Evolutionary conservation across 257 asterid genomes (phyloP), one percentile per base, ranked within the genome.

Genomic region (Asclepias syriaca): DNA sequence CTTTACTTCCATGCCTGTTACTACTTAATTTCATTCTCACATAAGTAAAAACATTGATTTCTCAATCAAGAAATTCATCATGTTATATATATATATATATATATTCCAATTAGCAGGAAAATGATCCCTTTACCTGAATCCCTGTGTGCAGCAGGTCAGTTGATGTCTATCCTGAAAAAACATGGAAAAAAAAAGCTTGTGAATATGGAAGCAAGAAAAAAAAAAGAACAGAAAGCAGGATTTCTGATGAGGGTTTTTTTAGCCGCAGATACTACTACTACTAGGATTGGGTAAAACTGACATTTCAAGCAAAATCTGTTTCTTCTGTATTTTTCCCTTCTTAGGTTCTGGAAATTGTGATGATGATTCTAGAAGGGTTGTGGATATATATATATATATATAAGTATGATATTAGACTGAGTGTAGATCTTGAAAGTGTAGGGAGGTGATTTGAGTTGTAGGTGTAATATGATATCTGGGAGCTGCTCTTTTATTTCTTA

Each of bases 171-270:
- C 19, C 66, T 61, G 68, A 1, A 34, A 32, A 37, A 1, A 29
- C 27, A 29, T 29, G 34, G 3, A 29, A 29, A 2, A 6, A 0
- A 64, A 8, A 34, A 37, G 50, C 68, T 64, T 37, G 68, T 64
- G 68, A 64, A 64, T 64, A 64, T 16, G 68, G 68, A 64, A 64
- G 68, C 50, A 37, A 64, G 8, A 43, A 8, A 43, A 40, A 43
- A 8, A 43, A 40, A 8, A 34, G 8, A 19, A 50, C 19, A 64
- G 19, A 16, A 43, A 43, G 49, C 6, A 63, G 15, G 67, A 61
- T 32, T 32, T 32, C 22, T 61, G 14, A 63, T 29, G 68, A 18
- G 29, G 68, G 9, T 64, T 34, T 8, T 8, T 43, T 24, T 43
- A 43, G 10, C 15, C 37, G 68, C 68, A 64, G 40, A 18, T 37